Evolutionary conservation across 495 filamentous ascomycete species (phyloP).

Genomic region (Entonaema liquescens): DNA sequence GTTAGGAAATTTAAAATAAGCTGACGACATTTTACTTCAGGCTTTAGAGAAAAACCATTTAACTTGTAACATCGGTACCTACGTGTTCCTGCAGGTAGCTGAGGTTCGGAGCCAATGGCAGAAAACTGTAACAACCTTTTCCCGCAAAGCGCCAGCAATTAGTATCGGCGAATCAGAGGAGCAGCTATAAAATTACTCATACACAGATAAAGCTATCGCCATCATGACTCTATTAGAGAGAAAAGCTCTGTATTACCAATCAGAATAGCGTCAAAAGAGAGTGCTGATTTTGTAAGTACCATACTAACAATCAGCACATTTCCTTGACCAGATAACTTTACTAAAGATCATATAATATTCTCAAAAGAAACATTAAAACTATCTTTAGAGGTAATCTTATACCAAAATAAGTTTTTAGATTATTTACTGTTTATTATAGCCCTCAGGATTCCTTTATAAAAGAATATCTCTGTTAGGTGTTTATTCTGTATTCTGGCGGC

Average conservation of each 20-base stretch:
- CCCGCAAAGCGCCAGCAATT: background rate
- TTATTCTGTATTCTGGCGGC: no score
- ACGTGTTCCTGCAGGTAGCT: constrained; percentile 28
- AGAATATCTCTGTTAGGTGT: no score
- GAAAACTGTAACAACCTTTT: constrained; percentile 1
- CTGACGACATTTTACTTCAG: background rate
- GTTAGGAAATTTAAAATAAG: background rate
- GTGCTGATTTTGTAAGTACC: no score
- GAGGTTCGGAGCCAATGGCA: constrained; percentile 1
- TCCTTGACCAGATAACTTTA: no score
- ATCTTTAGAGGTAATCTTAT: no score
- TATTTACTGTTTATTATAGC: no score
- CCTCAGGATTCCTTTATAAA: no score
- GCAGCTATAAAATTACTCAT: constrained; percentile 1
- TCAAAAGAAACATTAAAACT: no score
- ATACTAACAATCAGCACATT: no score
- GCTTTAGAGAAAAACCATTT: background rate
- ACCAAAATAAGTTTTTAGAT: no score
- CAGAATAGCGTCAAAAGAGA: background rate
- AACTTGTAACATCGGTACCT: constrained; percentile 12
- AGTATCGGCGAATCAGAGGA: background rate
- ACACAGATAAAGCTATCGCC: background rate
- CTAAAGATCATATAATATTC: no score
- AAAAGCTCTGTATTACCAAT: constrained; percentile 1
- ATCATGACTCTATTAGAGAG: background rate